A percentile compares a stretch with the other conserved stretches of the same genome.
Conservation (phyloP, 441 rosid species). For the Croton setiger region DNA sequence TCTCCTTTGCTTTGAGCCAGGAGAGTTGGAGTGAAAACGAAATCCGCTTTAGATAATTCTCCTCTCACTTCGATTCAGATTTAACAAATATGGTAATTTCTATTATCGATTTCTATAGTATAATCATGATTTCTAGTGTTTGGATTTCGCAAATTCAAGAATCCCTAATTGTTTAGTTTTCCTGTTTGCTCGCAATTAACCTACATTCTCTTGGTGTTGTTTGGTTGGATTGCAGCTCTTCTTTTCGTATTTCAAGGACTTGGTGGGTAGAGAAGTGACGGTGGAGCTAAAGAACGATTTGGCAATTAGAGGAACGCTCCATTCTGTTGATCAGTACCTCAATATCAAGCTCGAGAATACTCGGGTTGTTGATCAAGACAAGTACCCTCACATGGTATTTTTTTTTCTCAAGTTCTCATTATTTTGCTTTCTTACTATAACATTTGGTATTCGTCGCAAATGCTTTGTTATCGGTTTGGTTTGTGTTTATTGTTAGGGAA, state of each 20-base stretch:
- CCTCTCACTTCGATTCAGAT: background rate
- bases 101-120: background rate
- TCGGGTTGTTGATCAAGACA: constrained; percentile 98
- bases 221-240: constrained; percentile 60
- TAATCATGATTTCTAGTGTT: background rate
- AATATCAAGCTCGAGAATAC: constrained; percentile 99
- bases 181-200: background rate
- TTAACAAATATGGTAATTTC: constrained; percentile 18
- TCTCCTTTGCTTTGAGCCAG: background rate
- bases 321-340: constrained; percentile 97
- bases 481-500: background rate
- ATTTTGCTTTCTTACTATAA: background rate
- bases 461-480: background rate
- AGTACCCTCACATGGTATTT: constrained; percentile 95
- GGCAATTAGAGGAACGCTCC: constrained; percentile 96
- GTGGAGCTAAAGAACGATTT: constrained; percentile 97
- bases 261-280: constrained; percentile 98
- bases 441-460: no score
- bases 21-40: background rate
- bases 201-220: background rate
- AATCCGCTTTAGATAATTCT: background rate
- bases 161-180: background rate
- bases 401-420: background rate
- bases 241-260: constrained; percentile 98
- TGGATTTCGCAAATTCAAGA: background rate